Percentiles rank a stretch among this genome's conserved stretches.
phyloP scores from a whole-genome alignment of 768 basidiomycete genomes.

The Mycena galericulata region DNA sequence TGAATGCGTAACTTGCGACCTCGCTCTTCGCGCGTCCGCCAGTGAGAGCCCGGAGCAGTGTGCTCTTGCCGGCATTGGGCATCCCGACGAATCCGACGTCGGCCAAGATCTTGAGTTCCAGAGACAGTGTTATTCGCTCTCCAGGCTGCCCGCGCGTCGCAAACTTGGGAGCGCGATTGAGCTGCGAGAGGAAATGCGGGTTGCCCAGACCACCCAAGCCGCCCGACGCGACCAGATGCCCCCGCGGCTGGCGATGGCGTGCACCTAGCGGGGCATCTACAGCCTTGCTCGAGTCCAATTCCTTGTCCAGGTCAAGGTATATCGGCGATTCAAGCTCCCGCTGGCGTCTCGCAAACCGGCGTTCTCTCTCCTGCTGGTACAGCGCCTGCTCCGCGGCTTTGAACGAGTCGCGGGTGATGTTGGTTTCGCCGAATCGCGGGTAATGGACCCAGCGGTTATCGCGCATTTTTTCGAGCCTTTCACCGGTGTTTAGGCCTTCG shows the following conservation, averaged over 20 bases:
- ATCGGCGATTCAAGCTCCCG: constrained; percentile 59
- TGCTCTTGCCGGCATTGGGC: constrained; percentile 96
- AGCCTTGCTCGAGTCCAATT: constrained; percentile 50
- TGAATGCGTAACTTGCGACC: constrained; percentile 93
- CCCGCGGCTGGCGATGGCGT: constrained; percentile 62
- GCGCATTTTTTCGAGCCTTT: constrained; percentile 70
- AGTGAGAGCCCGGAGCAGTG: constrained; percentile 89
- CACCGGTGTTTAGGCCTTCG: constrained; percentile 57
- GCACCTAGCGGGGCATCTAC: constrained; percentile 75
- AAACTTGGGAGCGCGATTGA: constrained; percentile 86
- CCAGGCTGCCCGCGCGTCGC: constrained; percentile 84
- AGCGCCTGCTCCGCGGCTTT: constrained; percentile 74
- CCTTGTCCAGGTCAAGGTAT: constrained; percentile 71
- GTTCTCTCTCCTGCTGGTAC: constrained; percentile 71
- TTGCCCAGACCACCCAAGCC: constrained; percentile 90
- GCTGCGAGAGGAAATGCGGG: constrained; percentile 79
- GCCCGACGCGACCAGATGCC: constrained; percentile 79
- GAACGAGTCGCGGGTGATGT: constrained; percentile 73
- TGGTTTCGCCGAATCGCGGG: constrained; percentile 72
- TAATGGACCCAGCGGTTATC: constrained; percentile 85
- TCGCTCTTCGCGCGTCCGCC: constrained; percentile 86
- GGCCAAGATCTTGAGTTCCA: constrained; percentile 94
- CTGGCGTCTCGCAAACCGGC: constrained; percentile 59
- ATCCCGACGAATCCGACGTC: constrained; percentile 97
- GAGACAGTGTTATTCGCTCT: constrained; percentile 81